Evolutionary conservation across 2,329 filamentous ascomycete species (phyloP).

Genomic region (Phialophora verrucosa): DNA sequence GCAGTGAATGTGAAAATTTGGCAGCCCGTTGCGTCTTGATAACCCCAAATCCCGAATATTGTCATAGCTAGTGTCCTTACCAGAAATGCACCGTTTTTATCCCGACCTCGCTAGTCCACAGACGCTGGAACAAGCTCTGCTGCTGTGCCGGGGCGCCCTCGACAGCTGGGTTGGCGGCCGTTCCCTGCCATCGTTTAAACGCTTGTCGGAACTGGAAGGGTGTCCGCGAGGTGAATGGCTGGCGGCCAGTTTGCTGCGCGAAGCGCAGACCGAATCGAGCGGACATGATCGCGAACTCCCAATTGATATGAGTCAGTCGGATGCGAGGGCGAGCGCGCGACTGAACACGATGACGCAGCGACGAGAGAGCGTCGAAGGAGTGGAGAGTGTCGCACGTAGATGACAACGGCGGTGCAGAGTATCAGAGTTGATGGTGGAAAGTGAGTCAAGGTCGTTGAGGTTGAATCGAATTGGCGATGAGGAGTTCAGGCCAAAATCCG

Average conservation of each 20-base stretch:
- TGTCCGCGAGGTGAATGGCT: conserved; percentile 40
- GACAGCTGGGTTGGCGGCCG: conserved; percentile 57
- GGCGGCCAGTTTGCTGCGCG: conserved; percentile 60
- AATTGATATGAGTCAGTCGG: conserved; percentile 1
- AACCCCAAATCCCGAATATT: background rate
- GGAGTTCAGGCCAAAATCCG: conserved; percentile 2
- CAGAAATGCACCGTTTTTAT: conserved; percentile 98
- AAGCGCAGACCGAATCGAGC: conserved; percentile 64
- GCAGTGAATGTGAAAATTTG: background rate
- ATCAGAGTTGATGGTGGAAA: background rate
- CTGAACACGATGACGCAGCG: background rate
- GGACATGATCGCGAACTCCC: conserved; percentile 53
- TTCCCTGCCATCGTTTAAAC: conserved; percentile 73
- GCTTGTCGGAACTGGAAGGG: conserved; percentile 56
- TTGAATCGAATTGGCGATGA: conserved; percentile 13
- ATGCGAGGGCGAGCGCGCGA: background rate
- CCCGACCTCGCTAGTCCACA: conserved; percentile 82
- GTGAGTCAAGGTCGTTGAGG: conserved; percentile 18
- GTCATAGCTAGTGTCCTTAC: conserved; percentile 56
- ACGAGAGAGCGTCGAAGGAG: conserved; percentile 24
- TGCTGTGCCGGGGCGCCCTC: conserved; percentile 47
- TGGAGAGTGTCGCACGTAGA: conserved; percentile 25
- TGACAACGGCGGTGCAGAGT: background rate
- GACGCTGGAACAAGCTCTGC: conserved; percentile 68
- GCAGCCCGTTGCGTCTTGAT: background rate